Evolutionary conservation across 352 stramenopile genomes (phyloP), one percentile per base, ranked within the genome.

Genomic region (Elongisporangium undulatum): DNA sequence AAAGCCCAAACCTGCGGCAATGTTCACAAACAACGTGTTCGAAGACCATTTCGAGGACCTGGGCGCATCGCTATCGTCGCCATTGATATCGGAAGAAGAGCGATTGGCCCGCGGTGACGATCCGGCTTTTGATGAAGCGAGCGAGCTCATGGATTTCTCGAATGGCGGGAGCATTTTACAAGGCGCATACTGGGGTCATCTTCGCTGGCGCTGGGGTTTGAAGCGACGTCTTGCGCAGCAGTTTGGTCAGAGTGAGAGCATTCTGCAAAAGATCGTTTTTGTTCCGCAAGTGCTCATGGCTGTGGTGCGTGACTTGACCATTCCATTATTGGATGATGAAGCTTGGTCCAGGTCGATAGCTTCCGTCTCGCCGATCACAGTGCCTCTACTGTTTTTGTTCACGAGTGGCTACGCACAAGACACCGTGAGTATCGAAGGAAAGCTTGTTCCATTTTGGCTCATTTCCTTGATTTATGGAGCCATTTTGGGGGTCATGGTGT

Each of bases 321-420:
- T 92, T 15, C 87, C 85, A 15, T 64, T 92, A 17, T 61, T 95
- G 3, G 82, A 92, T 54, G 61, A 75, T 17, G 77, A 87, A 1
- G 75, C 68, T 4, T 95, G 81, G 80, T 96, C 85, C 2, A 82
- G 95, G 13, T 74, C 75, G 2, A 78, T 96, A 22, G 88, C 97
- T 16, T 87, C 87, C 4, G 19, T 98, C 20, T 94, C 87, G 15
- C 72, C 92, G 6, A 63, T 90, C 23, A 76, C 92, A 12, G 90
- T 92, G 48, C 92, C 94, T 2, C 23, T 97, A 5, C 93, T 97
- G 61, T 67, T 98, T 13, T 71, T 85, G 22, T 87, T 96, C 56
- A 79, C 71, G 0, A 78, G 58, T 60, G 74, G 72, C 17, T 49
- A 63, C 23, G 12, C 34, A 12, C 26, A 51, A 1, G 20, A 53